Conservation (phyloP, 352 stramenopile species). For the Nothophytophthora sp. region DNA sequence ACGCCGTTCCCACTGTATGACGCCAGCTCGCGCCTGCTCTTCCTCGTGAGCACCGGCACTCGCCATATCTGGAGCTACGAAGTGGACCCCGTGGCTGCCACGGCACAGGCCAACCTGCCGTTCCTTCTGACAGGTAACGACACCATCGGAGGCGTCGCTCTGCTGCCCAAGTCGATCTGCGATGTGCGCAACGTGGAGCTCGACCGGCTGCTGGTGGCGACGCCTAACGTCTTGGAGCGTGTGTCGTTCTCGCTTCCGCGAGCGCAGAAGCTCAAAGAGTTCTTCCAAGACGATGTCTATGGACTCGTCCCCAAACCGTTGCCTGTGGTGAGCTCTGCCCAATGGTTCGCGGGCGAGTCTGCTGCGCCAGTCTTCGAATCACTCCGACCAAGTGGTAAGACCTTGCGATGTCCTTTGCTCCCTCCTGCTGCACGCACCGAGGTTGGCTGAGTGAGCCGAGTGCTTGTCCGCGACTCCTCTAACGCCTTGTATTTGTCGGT, state of each 20-base stretch:
- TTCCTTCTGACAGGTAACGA: slow-evolving; percentile 51
- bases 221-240: slow-evolving; percentile 43
- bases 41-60: slow-evolving; percentile 64
- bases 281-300: slow-evolving; percentile 85
- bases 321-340: slow-evolving; percentile 29
- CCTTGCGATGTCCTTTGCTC: no score
- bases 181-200: slow-evolving; percentile 74
- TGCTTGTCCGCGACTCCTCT: no score
- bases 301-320: slow-evolving; percentile 31
- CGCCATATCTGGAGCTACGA: slow-evolving; percentile 81
- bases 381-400: slow-evolving; percentile 49
- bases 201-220: slow-evolving; percentile 62
- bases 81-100: slow-evolving; percentile 37
- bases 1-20: slow-evolving; percentile 72
- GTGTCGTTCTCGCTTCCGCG: slow-evolving; percentile 73
- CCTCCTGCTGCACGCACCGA: not conserved
- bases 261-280: slow-evolving; percentile 63
- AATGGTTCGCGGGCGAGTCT: slow-evolving; percentile 66
- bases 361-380: slow-evolving; percentile 49
- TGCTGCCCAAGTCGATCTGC: slow-evolving; percentile 68
- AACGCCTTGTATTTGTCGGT: slow-evolving; percentile 3
- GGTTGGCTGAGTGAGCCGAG: not conserved
- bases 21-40: slow-evolving; percentile 60
- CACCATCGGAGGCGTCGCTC: slow-evolving; percentile 54
- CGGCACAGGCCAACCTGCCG: slow-evolving; percentile 59